These are phyloP conservation scores for Physcomitrellopsis africana DNA, from an alignment of 225 moss, liverwort and hornwort species.

Conservation along the genomic window DNA sequence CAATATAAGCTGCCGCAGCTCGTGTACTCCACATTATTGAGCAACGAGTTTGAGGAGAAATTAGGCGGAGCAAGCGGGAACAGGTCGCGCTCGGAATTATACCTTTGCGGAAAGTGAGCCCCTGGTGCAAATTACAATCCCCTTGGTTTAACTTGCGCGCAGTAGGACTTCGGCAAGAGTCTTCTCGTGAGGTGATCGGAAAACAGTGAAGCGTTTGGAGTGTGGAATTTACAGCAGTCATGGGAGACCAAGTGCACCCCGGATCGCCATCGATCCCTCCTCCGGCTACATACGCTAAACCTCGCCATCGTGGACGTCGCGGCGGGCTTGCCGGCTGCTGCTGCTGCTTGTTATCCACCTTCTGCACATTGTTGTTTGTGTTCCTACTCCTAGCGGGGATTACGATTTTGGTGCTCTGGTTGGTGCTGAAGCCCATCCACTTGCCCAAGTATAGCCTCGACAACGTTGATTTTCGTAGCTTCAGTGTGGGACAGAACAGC, in stretches of 20 bases:
- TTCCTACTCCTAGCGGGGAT: slow-evolving; percentile 35
- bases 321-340: slow-evolving; percentile 46
- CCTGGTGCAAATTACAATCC: too few species aligned
- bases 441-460: slow-evolving; percentile 49
- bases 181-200: too few species aligned
- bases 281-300: slow-evolving; percentile 49
- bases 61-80: too few species aligned
- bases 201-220: too few species aligned
- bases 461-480: slow-evolving; percentile 31
- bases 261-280: slow-evolving; percentile 35
- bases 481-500: slow-evolving; percentile 6
- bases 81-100: too few species aligned
- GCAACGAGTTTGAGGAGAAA: too few species aligned
- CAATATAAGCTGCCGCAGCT: too few species aligned
- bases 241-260: not conserved
- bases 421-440: slow-evolving; percentile 51
- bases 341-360: slow-evolving; percentile 37
- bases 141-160: too few species aligned
- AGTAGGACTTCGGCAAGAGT: too few species aligned
- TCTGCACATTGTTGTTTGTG: slow-evolving; percentile 30
- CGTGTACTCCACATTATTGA: too few species aligned
- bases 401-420: slow-evolving; percentile 48
- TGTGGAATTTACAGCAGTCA: too few species aligned
- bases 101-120: too few species aligned
- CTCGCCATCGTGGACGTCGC: slow-evolving; percentile 24